A percentile compares a stretch with the other conserved stretches of the same genome.
phyloP scores from a whole-genome alignment of 2,329 filamentous ascomycete species.

The Huntiella bhutanensis region DNA sequence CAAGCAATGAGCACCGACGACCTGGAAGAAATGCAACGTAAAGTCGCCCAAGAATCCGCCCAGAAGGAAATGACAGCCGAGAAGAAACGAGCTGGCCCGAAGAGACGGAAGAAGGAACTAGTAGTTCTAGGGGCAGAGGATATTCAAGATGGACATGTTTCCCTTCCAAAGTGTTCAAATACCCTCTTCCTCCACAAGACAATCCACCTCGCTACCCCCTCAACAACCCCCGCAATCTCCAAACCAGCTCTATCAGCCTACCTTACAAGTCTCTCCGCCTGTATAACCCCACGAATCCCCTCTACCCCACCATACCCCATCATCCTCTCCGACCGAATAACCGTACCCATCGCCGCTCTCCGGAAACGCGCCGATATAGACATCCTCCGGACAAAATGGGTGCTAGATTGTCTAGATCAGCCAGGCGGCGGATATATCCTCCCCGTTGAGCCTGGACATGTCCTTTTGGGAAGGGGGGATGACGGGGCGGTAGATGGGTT shows the following conservation, averaged over 20 bases:
- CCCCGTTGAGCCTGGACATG: conserved; percentile 40
- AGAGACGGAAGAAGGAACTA: conserved; percentile 31
- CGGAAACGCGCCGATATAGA: conserved; percentile 52
- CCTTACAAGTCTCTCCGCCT: conserved; percentile 38
- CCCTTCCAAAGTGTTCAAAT: conserved; percentile 47
- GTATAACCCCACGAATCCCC: conserved; percentile 15
- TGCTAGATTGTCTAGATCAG: conserved; percentile 59
- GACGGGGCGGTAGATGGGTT: conserved; percentile 49
- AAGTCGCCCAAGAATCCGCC: conserved; percentile 52
- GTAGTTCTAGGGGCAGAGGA: conserved; percentile 46
- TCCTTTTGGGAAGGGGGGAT: conserved; percentile 40
- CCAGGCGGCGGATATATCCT: conserved; percentile 42
- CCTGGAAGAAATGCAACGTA: conserved; percentile 51
- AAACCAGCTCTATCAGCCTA: conserved; percentile 66
- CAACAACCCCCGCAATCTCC: conserved; percentile 35
- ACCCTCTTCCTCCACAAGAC: conserved; percentile 64
- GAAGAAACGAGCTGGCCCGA: conserved; percentile 28
- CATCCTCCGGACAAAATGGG: conserved; percentile 64
- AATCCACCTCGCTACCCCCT: conserved; percentile 50
- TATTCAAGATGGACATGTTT: background rate
- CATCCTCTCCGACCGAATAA: conserved; percentile 59
- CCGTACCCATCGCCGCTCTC: conserved; percentile 66
- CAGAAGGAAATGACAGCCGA: conserved; percentile 58
- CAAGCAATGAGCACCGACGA: conserved; percentile 59
- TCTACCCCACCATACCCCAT: conserved; percentile 19